Percentiles rank a stretch among this genome's conserved stretches.
Conservation (phyloP, 176 grass and related monocot genomes). For the Bolboschoenus planiculmis region DNA sequence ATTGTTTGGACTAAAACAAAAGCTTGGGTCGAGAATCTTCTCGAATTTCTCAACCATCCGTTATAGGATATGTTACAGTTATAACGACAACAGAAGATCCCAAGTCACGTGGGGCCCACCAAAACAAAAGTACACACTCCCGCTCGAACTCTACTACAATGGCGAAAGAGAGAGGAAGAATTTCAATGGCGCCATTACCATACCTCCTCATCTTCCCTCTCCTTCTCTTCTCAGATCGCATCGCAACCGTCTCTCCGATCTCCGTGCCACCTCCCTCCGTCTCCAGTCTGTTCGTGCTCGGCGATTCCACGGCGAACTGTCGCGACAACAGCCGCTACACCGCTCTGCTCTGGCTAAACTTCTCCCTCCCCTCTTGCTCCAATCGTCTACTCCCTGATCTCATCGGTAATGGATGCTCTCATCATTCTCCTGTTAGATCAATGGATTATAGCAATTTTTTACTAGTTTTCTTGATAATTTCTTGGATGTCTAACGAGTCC, state of each 20-base stretch:
- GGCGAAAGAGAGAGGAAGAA: too few species aligned
- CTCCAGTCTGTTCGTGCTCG: constrained; percentile 42
- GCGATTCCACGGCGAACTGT: constrained; percentile 53
- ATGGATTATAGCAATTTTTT: not conserved
- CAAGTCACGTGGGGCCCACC: not conserved
- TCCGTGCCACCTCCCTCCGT: not conserved
- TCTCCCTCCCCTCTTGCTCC: constrained; percentile 5
- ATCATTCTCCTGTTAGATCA: not conserved
- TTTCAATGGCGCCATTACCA: not conserved
- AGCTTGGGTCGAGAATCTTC: too few species aligned
- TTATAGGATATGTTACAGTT: not conserved
- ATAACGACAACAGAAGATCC: not conserved
- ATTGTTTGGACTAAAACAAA: too few species aligned
- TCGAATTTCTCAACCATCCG: too few species aligned
- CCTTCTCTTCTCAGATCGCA: not conserved
- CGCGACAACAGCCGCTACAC: constrained; percentile 24
- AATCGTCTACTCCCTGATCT: constrained; percentile 45
- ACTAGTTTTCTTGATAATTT: not conserved
- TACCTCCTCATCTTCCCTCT: constrained; percentile 4
- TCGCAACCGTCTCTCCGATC: not conserved
- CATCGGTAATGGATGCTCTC: constrained; percentile 24
- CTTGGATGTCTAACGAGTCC: not conserved
- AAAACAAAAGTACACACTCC: not conserved
- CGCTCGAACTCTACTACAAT: too few species aligned
- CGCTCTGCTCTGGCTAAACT: constrained; percentile 15